Base-by-base conservation (phyloP, 257 asterid genomes). In the Solanum gracilifrons region DNA sequence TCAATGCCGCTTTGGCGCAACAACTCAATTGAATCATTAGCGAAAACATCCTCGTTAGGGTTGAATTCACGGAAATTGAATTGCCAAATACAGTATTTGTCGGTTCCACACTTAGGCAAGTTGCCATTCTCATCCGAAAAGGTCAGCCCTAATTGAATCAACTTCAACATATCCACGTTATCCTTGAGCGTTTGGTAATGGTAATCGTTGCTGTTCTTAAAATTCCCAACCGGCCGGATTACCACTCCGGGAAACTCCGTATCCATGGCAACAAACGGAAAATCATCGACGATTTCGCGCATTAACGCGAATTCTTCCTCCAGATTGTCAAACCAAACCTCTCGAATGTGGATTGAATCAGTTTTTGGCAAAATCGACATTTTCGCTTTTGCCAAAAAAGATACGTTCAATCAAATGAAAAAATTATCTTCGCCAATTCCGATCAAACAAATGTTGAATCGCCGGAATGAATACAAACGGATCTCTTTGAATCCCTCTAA, bases 21-120 rank as follows among this genome's bases (percentile, higher is more conserved):
- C 77, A 92, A 12, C 87, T 90, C 94, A 48, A 92, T 91, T 5
- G 94, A 92, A 31, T 91, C 93, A 39, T 86, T 83, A 2, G 92
- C 93, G 15, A 88, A 91, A 10, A 92, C 92, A 64, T 92, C 94
- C n/a, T 87, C 89, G 11, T 90, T 84, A 5, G 91, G 92, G 51
- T 92, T 85, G 87, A 92, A 92, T 75, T 91, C 93, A n/a, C 94
- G 88, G 90, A 92, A 92, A 71, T 92, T 92, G 91, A 92, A 92
- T 66, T 92, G 94, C 94, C 94, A 92, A 32, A 90, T 87, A 72
- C 92, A 92, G 71, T 72, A 87, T 12, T 87, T 88, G 16, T 86
- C 86, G 2, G 87, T 90, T 3, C 91, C 93, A 80, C 92, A 92
- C 7, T 73, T 89, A 1, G 94, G 94, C 7, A 92, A 48, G 16